Evolutionary conservation across 176 grass and related monocot species (phyloP), one percentile per base, ranked within the genome.

Genomic region (Thalia dealbata): DNA sequence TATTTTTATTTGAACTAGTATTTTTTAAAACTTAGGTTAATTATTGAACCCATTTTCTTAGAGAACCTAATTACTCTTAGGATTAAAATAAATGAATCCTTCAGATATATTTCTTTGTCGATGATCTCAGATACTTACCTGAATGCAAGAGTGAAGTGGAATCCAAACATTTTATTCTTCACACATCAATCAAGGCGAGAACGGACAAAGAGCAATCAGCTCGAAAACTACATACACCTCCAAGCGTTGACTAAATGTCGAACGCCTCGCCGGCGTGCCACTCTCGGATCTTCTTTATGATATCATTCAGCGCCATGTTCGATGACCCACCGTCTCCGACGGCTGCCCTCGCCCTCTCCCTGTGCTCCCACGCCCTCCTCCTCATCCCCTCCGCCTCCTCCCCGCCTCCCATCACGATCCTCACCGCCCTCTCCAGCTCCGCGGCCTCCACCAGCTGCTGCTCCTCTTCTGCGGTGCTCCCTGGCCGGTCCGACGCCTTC

Each of bases 401-500:
- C 14, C 30, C 30, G 11, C 28, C 15, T 14, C 21, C 7, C 30
- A 32, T 42, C n/a, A n/a, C n/a, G n/a, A n/a, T n/a, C n/a, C n/a
- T n/a, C n/a, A n/a, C n/a, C n/a, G n/a, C n/a, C n/a, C n/a, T n/a
- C n/a, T n/a, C n/a, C n/a, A n/a, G n/a, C 29, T 68, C 64, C 26
- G 5, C 29, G 14, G 64, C 28, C 29, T 7, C 29, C 64, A 68
- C 64, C 30, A 42, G 16, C 18, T 28, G 23, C 64, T 6, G 23
- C 14, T 42, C 30, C 10, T 68, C 64, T 0, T 32, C 64, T 10
- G 16, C 28, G 14, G 64, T 42, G 26, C 30, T 68, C 64, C 64
- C 14, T 6, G 14, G 8, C 30, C 26, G 9, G 18, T 70, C 35
- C 38, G 79, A 81, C 54, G 50, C 69, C 81, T 76, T 58, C 58